phyloP scores from a whole-genome alignment of 805 yeast genomes.

The Lipomyces yamanashiensis region DNA sequence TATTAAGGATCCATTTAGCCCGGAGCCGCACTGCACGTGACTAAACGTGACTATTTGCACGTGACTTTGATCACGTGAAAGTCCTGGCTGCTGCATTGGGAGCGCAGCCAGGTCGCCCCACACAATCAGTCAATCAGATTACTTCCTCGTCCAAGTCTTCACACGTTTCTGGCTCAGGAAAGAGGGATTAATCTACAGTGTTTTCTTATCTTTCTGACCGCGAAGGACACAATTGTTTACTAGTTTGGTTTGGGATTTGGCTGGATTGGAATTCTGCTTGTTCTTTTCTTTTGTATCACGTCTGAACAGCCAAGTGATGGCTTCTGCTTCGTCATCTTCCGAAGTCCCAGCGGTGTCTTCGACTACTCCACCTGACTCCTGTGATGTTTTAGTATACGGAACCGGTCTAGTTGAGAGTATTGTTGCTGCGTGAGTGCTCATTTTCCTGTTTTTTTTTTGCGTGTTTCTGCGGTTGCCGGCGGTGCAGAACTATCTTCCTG shows the following conservation, averaged over 20 bases:
- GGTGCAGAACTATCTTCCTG: too few species aligned
- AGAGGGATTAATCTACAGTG: not conserved
- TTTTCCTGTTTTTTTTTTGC: not conserved
- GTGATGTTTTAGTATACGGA: slow-evolving; percentile 89
- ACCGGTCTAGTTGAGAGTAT: slow-evolving; percentile 90
- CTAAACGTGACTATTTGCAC: not conserved
- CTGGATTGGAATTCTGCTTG: not conserved
- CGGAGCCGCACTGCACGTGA: not conserved
- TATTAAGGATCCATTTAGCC: too few species aligned
- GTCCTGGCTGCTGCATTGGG: not conserved
- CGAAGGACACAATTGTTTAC: not conserved
- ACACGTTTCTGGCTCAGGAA: too few species aligned
- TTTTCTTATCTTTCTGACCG: not conserved
- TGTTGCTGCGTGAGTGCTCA: slow-evolving; percentile 68
- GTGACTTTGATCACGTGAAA: not conserved
- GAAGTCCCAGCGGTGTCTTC: slow-evolving; percentile 13
- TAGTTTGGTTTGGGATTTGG: not conserved
- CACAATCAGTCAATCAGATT: not conserved
- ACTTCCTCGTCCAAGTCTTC: not conserved
- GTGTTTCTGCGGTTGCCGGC: too few species aligned
- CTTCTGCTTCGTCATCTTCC: slow-evolving; percentile 3
- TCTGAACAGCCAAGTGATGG: not conserved
- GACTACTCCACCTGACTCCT: slow-evolving; percentile 55
- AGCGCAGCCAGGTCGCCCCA: slow-evolving; percentile 4
- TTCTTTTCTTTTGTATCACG: not conserved